These are phyloP conservation scores for Chlamydomonas reinhardtii DNA, from an alignment of 163 green algal genomes.

Conservation along the genomic window DNA sequence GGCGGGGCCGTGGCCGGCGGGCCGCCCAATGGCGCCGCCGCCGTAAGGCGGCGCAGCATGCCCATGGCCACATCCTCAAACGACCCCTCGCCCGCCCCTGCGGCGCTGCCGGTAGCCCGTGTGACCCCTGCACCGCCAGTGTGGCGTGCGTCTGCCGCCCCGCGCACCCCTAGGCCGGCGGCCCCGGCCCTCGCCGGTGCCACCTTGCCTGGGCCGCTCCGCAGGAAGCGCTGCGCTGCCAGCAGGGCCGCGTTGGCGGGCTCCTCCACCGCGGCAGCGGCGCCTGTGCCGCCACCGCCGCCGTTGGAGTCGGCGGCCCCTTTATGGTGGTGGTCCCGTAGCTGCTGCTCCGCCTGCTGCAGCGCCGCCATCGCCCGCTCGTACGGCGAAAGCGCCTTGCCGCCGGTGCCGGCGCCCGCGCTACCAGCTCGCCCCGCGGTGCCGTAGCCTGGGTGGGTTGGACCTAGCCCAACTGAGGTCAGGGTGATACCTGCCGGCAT, in stretches of 20 bases:
- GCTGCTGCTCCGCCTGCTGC: slow-evolving; percentile 40
- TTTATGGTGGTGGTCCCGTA: neutral
- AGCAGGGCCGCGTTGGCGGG: neutral
- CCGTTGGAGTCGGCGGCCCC: neutral
- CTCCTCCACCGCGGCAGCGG: neutral
- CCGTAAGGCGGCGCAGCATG: slow-evolving; percentile 8
- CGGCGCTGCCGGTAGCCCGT: neutral
- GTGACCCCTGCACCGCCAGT: neutral
- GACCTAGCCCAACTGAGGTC: no score
- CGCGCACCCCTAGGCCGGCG: no score
- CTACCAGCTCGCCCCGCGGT: no score
- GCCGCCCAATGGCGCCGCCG: neutral
- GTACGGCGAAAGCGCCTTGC: neutral
- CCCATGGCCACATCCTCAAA: slow-evolving; percentile 12
- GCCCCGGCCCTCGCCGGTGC: neutral
- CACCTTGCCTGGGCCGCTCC: neutral
- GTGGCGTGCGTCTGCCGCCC: no score
- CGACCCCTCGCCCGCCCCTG: neutral
- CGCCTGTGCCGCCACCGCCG: neutral
- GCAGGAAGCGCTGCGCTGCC: slow-evolving; percentile 17
- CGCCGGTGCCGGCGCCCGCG: no score
- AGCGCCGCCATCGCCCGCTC: slow-evolving; percentile 33
- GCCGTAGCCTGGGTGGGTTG: no score
- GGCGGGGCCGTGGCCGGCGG: neutral
- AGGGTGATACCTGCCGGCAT: no score